phyloP scores from a whole-genome alignment of 176 grass and related monocot genomes.

The Eleusine indica region DNA sequence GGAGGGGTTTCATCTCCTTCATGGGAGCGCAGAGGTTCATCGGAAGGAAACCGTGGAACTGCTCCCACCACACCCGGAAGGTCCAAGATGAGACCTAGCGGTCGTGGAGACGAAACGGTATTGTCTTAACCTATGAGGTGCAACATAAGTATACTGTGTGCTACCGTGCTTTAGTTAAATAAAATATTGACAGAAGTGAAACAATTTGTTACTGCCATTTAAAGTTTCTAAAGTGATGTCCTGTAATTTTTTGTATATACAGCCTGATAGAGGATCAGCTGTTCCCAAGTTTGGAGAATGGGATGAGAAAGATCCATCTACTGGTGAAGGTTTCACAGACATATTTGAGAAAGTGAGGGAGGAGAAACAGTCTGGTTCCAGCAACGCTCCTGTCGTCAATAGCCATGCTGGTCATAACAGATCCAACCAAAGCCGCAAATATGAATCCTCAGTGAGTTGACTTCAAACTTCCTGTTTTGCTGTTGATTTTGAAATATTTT shows the following conservation, averaged over 20 bases:
- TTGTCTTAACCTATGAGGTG: background rate
- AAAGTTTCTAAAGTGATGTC: slow-evolving; percentile 29
- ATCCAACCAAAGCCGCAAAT: slow-evolving; percentile 48
- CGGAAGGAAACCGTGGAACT: slow-evolving; percentile 50
- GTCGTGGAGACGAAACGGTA: slow-evolving; percentile 69
- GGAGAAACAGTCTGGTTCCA: slow-evolving; percentile 63
- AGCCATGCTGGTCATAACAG: slow-evolving; percentile 45
- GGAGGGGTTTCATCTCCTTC: slow-evolving; percentile 63
- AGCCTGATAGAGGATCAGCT: slow-evolving; percentile 77
- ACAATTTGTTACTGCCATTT: background rate
- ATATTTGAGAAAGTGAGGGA: slow-evolving; percentile 84
- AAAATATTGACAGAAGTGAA: background rate
- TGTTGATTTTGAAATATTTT: background rate
- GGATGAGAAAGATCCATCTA: slow-evolving; percentile 81
- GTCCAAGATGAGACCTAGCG: slow-evolving; percentile 49
- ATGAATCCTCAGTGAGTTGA: slow-evolving; percentile 60
- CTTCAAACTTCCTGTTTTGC: slow-evolving; percentile 1
- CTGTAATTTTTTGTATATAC: slow-evolving; percentile 19
- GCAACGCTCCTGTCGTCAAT: slow-evolving; percentile 33
- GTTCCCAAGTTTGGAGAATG: slow-evolving; percentile 95
- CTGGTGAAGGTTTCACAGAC: slow-evolving; percentile 79
- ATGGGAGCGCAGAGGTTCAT: slow-evolving; percentile 50
- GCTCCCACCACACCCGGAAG: slow-evolving; percentile 55
- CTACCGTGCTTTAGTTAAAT: background rate
- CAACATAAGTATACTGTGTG: background rate